Percentiles rank a stretch among this genome's conserved stretches.
These are phyloP conservation scores for Cadophora luteo-olivacea DNA, from an alignment of 2,329 filamentous ascomycete genomes.

Conservation along the genomic window DNA sequence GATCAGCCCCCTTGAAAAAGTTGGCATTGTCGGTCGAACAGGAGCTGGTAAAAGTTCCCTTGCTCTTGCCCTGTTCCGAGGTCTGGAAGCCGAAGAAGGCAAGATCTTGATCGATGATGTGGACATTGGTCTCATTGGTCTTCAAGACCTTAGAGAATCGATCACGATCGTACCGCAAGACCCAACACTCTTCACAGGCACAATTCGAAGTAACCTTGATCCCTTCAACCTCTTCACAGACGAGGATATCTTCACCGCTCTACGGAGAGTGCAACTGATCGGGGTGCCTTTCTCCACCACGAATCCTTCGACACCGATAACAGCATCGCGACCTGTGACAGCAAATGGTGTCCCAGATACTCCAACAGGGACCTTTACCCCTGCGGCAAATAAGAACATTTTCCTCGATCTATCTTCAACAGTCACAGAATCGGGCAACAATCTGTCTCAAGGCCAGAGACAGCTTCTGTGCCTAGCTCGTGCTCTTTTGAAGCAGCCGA, in stretches of 20 bases:
- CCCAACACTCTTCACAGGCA: conserved; percentile 91
- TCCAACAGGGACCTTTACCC: conserved; percentile 40
- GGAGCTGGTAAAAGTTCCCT: conserved; percentile 97
- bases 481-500: conserved; percentile 88
- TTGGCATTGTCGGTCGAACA: conserved; percentile 94
- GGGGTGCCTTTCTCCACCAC: conserved; percentile 50
- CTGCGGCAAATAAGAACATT: conserved; percentile 87
- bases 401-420: conserved; percentile 86
- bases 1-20: conserved; percentile 86
- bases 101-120: conserved; percentile 90
- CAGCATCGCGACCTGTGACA: conserved; percentile 41
- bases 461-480: conserved; percentile 93
- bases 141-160: conserved; percentile 90
- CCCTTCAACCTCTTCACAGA: conserved; percentile 90
- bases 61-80: conserved; percentile 90
- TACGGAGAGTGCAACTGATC: conserved; percentile 89
- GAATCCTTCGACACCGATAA: conserved; percentile 44
- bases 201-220: conserved; percentile 89
- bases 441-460: conserved; percentile 93
- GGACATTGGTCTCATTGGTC: conserved; percentile 87
- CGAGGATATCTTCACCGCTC: conserved; percentile 84
- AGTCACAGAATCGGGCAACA: conserved; percentile 89
- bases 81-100: conserved; percentile 87
- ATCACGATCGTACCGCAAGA: conserved; percentile 99
- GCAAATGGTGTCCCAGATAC: conserved; percentile 40